Conservation (phyloP, 2,329 filamentous ascomycete genomes). For the Pseudogymnoascus sp. region DNA sequence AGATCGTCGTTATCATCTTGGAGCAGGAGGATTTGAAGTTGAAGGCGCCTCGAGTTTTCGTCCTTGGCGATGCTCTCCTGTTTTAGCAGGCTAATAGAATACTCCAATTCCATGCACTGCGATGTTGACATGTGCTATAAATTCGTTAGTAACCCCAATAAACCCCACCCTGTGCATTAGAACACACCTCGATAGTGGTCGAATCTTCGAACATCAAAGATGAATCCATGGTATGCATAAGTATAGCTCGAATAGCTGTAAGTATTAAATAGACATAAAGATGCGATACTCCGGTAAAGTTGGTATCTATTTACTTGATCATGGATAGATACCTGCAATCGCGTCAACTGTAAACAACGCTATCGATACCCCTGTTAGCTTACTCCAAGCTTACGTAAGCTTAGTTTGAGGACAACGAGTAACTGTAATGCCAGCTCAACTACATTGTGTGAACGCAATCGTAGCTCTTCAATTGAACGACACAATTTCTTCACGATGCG, state of each 20-base stretch:
- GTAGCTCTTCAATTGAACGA: neutral
- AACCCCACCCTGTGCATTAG: neutral
- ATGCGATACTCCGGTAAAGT: slow-evolving; percentile 4
- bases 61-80: slow-evolving; percentile 64
- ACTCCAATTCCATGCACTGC: slow-evolving; percentile 57
- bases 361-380: slow-evolving; percentile 1
- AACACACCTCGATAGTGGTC: neutral
- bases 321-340: slow-evolving; percentile 11
- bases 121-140: slow-evolving; percentile 25
- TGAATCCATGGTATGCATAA: slow-evolving; percentile 7
- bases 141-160: neutral
- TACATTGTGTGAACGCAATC: slow-evolving; percentile 5
- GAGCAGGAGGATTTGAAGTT: slow-evolving; percentile 63
- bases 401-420: slow-evolving; percentile 4
- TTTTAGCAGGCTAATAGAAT: slow-evolving; percentile 57
- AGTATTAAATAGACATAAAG: slow-evolving; percentile 1
- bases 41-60: slow-evolving; percentile 65
- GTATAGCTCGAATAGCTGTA: slow-evolving; percentile 7
- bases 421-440: slow-evolving; percentile 5
- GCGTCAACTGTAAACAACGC: slow-evolving; percentile 2
- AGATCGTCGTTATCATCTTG: slow-evolving; percentile 67
- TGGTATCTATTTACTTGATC: slow-evolving; percentile 10
- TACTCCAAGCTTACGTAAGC: neutral
- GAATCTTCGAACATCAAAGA: slow-evolving; percentile 3
- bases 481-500: slow-evolving; percentile 51